Percentiles rank a stretch among this genome's conserved stretches.
Evolutionary conservation across 768 basidiomycete species (phyloP).

Genomic region (Suillus hirtellus): DNA sequence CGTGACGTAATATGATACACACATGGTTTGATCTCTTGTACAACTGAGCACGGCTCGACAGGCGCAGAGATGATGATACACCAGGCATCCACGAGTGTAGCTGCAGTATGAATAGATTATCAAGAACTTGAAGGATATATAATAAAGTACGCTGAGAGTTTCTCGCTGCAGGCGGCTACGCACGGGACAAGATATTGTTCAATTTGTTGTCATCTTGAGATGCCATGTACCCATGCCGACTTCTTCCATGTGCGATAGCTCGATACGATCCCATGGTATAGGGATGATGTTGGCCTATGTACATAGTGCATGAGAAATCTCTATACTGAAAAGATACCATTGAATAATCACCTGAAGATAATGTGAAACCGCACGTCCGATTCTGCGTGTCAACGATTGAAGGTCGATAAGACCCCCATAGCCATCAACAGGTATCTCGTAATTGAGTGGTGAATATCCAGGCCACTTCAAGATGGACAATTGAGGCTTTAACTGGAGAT

Average conservation of each 20-base stretch:
- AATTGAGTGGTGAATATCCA: conserved; percentile 68
- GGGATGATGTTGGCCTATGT: conserved; percentile 67
- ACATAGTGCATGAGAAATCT: conserved; percentile 13
- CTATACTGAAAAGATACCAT: conserved; percentile 9
- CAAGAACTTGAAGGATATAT: background rate
- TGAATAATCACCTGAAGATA: conserved; percentile 60
- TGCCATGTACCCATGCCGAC: conserved; percentile 70
- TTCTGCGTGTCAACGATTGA: conserved; percentile 65
- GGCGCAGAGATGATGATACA: conserved; percentile 8
- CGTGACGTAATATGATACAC: conserved; percentile 25
- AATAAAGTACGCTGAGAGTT: background rate
- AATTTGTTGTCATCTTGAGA: conserved; percentile 49
- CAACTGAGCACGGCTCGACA: conserved; percentile 16
- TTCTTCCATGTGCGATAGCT: conserved; percentile 73
- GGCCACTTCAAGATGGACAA: conserved; percentile 52
- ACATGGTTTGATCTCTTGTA: conserved; percentile 21
- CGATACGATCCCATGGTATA: conserved; percentile 65
- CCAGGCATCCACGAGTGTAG: conserved; percentile 10
- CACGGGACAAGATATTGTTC: conserved; percentile 12
- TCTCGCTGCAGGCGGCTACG: background rate
- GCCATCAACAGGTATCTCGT: conserved; percentile 71
- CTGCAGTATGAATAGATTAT: conserved; percentile 9
- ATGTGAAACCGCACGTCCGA: conserved; percentile 70
- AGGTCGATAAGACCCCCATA: conserved; percentile 66
- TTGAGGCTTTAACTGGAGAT: conserved; percentile 10